phyloP scores from a whole-genome alignment of 345 rosid species.

The Anacardium occidentale region DNA sequence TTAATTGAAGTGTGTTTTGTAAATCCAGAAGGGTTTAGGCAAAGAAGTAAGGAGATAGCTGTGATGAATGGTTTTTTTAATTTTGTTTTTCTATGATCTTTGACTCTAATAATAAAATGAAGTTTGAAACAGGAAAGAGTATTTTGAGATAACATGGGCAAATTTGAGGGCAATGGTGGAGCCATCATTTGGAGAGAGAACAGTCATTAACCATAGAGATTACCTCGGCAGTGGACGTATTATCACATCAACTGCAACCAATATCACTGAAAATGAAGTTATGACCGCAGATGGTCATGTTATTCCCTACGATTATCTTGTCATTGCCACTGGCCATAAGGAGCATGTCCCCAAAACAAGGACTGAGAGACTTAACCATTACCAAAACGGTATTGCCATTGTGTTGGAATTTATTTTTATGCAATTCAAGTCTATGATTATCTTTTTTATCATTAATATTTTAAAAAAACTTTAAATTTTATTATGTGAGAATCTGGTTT shows the following conservation, averaged over 20 bases:
- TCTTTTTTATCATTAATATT: background rate
- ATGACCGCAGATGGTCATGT: slow-evolving; percentile 45
- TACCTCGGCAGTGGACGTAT: slow-evolving; percentile 59
- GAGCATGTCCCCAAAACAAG: slow-evolving; percentile 55
- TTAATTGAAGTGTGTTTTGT: background rate
- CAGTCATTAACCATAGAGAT: slow-evolving; percentile 64
- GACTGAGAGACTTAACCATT: slow-evolving; percentile 54
- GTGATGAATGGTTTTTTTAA: background rate
- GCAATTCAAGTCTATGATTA: too few relatives aligned
- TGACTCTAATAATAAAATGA: background rate
- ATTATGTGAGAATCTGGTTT: background rate
- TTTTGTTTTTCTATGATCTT: background rate
- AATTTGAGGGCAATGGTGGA: slow-evolving; percentile 80
- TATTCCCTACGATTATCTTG: slow-evolving; percentile 70
- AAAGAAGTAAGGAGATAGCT: background rate
- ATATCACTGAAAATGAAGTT: slow-evolving; percentile 60
- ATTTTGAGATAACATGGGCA: slow-evolving; percentile 87
- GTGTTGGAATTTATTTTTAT: too few relatives aligned
- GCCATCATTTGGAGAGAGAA: slow-evolving; percentile 68
- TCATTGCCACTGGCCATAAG: slow-evolving; percentile 73
- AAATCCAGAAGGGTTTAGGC: background rate
- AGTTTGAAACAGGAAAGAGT: slow-evolving; percentile 72
- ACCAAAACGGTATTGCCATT: slow-evolving; percentile 43
- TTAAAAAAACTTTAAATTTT: background rate
- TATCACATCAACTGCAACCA: slow-evolving; percentile 55